Conservation (phyloP, 768 basidiomycete genomes). For the Sarcodon aspratus region DNA sequence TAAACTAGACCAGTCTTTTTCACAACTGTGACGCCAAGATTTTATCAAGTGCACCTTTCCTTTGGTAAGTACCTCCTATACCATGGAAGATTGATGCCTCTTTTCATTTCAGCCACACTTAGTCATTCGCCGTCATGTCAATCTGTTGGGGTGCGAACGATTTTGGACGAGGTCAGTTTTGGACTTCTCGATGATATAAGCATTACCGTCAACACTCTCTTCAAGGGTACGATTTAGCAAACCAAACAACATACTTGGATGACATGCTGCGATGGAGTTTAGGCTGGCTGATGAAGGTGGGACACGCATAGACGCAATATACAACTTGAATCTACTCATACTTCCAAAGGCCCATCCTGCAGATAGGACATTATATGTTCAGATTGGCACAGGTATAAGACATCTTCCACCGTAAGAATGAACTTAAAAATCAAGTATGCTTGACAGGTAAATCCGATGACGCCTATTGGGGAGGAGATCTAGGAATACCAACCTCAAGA, state of each 20-base stretch:
- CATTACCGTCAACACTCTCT: background rate
- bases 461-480: slow-evolving; percentile 86
- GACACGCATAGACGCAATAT: slow-evolving; percentile 4
- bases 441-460: slow-evolving; percentile 47
- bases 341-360: slow-evolving; percentile 63
- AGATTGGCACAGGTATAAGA: slow-evolving; percentile 52
- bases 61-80: slow-evolving; percentile 34
- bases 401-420: background rate
- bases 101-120: slow-evolving; percentile 2
- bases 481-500: slow-evolving; percentile 60
- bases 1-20: background rate
- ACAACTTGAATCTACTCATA: background rate
- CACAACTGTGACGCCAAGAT: slow-evolving; percentile 29
- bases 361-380: slow-evolving; percentile 62
- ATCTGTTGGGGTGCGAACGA: slow-evolving; percentile 87
- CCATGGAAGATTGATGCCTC: slow-evolving; percentile 1
- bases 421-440: background rate
- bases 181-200: background rate
- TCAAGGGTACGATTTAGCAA: slow-evolving; percentile 70
- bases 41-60: slow-evolving; percentile 87
- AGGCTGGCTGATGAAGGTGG: slow-evolving; percentile 84
- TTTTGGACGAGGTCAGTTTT: slow-evolving; percentile 54
- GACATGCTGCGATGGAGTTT: slow-evolving; percentile 84
- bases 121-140: slow-evolving; percentile 79
- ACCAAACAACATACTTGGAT: slow-evolving; percentile 88